Evolutionary conservation across 768 basidiomycete species (phyloP).

Genomic region (Lactarius indigo): DNA sequence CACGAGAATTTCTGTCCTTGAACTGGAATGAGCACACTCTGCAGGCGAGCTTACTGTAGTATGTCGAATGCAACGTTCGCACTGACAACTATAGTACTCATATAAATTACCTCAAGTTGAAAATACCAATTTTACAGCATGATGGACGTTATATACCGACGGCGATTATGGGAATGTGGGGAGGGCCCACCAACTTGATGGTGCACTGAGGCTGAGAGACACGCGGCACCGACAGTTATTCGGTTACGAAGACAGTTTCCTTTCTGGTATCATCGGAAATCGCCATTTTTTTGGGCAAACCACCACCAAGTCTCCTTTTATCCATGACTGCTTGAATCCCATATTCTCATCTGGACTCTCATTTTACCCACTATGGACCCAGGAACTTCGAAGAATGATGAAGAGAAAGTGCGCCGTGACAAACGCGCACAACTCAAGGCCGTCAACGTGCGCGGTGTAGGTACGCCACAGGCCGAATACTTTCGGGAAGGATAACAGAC

Average conservation of each 20-base stretch:
- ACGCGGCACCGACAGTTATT: too few species aligned
- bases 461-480: constrained; percentile 41
- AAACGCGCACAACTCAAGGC: constrained; percentile 59
- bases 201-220: too few species aligned
- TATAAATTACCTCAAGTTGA: too few species aligned
- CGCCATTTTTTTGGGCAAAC: not conserved
- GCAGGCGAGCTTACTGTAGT: too few species aligned
- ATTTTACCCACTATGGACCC: constrained; percentile 10
- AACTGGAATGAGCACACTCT: too few species aligned
- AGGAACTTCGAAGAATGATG: constrained; percentile 39
- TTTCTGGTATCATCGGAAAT: constrained; percentile 18
- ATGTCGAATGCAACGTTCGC: too few species aligned
- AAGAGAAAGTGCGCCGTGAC: constrained; percentile 48
- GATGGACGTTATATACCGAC: too few species aligned
- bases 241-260: constrained; percentile 5
- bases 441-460: constrained; percentile 47
- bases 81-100: too few species aligned
- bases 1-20: too few species aligned
- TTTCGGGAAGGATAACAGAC: constrained; percentile 24
- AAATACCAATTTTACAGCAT: too few species aligned
- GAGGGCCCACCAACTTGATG: too few species aligned
- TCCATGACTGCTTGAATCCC: constrained; percentile 12
- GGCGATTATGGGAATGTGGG: too few species aligned
- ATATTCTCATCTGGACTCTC: not conserved
- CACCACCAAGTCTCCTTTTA: not conserved